These are phyloP conservation scores for Fusarium secorum DNA, from an alignment of 2,329 filamentous ascomycete species.

Conservation along the genomic window DNA sequence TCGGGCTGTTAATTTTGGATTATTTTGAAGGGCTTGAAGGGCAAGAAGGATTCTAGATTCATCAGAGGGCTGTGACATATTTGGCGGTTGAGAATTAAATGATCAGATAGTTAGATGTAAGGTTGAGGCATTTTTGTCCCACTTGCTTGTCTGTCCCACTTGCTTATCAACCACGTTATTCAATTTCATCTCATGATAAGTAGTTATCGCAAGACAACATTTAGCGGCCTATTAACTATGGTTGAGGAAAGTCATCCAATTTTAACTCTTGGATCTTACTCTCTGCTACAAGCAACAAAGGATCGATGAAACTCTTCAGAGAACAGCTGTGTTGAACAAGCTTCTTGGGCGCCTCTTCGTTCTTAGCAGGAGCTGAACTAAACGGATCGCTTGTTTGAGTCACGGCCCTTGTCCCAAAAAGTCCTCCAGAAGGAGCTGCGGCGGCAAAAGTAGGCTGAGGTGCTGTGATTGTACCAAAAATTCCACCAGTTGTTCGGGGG, in stretches of 20 bases:
- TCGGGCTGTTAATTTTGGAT: too few species aligned
- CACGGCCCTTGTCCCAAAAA: accelerated
- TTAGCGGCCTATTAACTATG: not conserved
- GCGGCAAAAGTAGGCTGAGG: accelerated
- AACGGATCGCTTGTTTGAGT: not conserved
- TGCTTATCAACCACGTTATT: too few species aligned
- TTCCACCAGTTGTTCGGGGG: not conserved
- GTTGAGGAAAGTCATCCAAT: not conserved
- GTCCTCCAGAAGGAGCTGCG: accelerated
- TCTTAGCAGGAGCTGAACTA: too few species aligned
- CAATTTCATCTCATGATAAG: not conserved
- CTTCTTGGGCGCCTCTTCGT: not conserved
- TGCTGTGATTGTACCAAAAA: not conserved
- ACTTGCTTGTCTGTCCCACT: too few species aligned
- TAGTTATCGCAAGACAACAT: too few species aligned
- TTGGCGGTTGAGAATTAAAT: too few species aligned
- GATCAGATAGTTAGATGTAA: too few species aligned
- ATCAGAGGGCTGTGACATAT: too few species aligned
- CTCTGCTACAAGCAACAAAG: not conserved
- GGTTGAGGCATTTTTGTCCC: too few species aligned
- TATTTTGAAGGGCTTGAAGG: too few species aligned
- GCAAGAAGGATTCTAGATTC: too few species aligned
- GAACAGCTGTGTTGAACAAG: not conserved
- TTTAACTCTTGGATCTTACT: not conserved
- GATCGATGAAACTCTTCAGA: not conserved